Evolutionary conservation across 768 basidiomycete genomes (phyloP).

Genomic region (Boletus pseudopeckii): DNA sequence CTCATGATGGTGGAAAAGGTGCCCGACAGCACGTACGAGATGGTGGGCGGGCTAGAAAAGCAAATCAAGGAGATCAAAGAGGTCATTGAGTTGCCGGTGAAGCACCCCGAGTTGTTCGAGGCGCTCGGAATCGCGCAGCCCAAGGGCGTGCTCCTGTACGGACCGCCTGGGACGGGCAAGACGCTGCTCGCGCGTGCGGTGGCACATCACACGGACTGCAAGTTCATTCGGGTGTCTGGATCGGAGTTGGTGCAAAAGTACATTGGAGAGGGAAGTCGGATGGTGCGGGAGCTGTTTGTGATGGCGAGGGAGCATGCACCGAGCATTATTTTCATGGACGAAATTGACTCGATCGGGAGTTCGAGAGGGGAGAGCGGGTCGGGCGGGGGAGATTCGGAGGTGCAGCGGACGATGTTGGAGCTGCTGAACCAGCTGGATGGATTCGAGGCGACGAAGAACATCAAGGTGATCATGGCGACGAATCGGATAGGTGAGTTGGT

Average conservation of each 20-base stretch:
- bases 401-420: constrained; percentile 89
- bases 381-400: constrained; percentile 85
- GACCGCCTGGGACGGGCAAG: constrained; percentile 96
- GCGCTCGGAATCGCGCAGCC: constrained; percentile 95
- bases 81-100: constrained; percentile 96
- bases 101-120: constrained; percentile 96
- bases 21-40: constrained; percentile 98
- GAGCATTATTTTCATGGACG: constrained; percentile 99
- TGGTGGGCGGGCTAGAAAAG: constrained; percentile 98
- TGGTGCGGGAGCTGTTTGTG: constrained; percentile 97
- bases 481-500: constrained; percentile 77
- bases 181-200: constrained; percentile 93
- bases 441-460: constrained; percentile 80
- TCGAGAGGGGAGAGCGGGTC: constrained; percentile 78
- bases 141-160: constrained; percentile 93
- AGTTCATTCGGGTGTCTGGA: constrained; percentile 94
- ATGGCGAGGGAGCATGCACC: constrained; percentile 98
- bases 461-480: constrained; percentile 94
- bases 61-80: constrained; percentile 99
- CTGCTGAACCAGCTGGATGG: constrained; percentile 86
- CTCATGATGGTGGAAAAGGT: constrained; percentile 99
- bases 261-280: constrained; percentile 93
- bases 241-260: constrained; percentile 97
- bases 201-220: constrained; percentile 96
- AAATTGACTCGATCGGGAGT: constrained; percentile 96